Base-by-base conservation (phyloP, 192 early-diverging fungal species). In the Entomortierella parvispora region DNA sequence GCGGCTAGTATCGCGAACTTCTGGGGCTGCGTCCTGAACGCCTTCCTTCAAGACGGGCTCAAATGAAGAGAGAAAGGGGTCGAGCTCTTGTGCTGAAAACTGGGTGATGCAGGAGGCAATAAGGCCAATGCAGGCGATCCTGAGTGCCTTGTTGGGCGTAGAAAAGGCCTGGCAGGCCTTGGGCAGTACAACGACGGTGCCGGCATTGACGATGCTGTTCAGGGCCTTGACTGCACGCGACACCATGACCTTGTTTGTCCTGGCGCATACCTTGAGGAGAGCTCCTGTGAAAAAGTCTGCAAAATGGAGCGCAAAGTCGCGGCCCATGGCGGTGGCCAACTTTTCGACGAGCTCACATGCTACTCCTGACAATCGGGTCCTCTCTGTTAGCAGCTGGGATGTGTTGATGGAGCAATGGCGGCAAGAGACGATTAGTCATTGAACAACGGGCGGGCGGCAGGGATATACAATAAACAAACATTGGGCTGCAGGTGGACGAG, bases 241-340 rank as follows among this genome's bases (percentile, higher is more conserved):
- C 33, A 91, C 86, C 80, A 90, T 87, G 28, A 94, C 87, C 65
- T 91, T 90, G 82, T 93, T 94, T n/a, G 91, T 86, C 18, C 90
- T 88, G 11, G 81, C 83, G 68, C 89, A 91, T 20, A 91, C 83
- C 48, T 85, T 87, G 55, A 95, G 63, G 0, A 90, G 65, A 0
- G 89, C 57, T 2, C 86, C 83, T 9, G 90, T 80, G 52, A 94
- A 82, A 47, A 85, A 44, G 29, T 95, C 94, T 18, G 79, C 57
- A 7, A 92, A 65, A 23, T 77, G 59, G 7, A 75, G 56, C 37
- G 88, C 84, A 72, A 92, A 92, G 26, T 88, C 84, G 32, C 83
- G 83, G 44, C 88, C 84, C 70, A 92, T 83, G 18, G 69, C 50
- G 43, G 81, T 81, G n/a, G 90, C 81, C 50, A 94, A 61, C 42